These are phyloP conservation scores for Lasiodiplodia citricola DNA, from an alignment of 2,329 filamentous ascomycete genomes.

Conservation along the genomic window DNA sequence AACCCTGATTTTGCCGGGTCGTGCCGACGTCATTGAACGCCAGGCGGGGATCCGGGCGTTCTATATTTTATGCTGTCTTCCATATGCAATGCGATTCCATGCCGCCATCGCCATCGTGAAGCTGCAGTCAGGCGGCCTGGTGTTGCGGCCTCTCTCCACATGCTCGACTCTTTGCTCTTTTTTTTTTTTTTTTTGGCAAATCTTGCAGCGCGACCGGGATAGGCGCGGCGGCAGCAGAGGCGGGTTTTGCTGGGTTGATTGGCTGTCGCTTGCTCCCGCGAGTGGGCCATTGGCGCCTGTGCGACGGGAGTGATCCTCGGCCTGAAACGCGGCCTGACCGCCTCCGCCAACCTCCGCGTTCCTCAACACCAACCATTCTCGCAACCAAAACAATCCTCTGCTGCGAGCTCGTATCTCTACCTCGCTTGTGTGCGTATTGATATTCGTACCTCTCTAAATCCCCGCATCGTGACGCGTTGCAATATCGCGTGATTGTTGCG, in stretches of 20 bases:
- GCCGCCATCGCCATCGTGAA: neutral
- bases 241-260: slow-evolving; percentile 7
- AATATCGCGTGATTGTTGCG: slow-evolving; percentile 8
- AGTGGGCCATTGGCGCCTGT: slow-evolving; percentile 4
- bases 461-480: neutral
- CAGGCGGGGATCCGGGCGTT: neutral
- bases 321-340: slow-evolving; percentile 15
- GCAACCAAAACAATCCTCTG: neutral
- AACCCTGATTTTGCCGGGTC: slow-evolving; percentile 14
- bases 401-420: neutral
- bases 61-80: neutral
- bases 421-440: neutral
- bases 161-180: neutral
- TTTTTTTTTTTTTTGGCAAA: neutral
- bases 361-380: slow-evolving; percentile 18
- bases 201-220: neutral
- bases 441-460: neutral
- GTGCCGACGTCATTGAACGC: slow-evolving; percentile 7
- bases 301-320: slow-evolving; percentile 1
- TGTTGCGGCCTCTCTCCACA: neutral
- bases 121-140: neutral
- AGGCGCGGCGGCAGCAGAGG: neutral
- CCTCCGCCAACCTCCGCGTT: slow-evolving; percentile 7
- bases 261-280: slow-evolving; percentile 21
- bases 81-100: neutral